A percentile compares a stretch with the other conserved stretches of the same genome.
These are phyloP conservation scores for Xylariaceae sp. DNA, from an alignment of 2,329 filamentous ascomycete species.

Conservation along the genomic window DNA sequence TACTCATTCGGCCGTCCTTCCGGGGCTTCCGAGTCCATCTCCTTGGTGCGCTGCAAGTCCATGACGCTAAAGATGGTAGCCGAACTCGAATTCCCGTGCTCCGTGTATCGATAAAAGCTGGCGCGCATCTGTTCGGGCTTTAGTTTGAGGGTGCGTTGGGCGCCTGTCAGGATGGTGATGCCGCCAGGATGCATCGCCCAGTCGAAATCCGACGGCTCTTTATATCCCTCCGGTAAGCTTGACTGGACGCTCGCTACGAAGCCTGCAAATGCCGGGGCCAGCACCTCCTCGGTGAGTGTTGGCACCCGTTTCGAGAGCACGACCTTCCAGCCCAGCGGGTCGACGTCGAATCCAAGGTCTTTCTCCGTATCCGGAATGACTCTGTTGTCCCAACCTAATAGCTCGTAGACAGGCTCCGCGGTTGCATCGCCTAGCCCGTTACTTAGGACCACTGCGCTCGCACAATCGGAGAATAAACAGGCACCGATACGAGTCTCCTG, in stretches of 20 bases:
- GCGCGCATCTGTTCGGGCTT: slow-evolving; percentile 60
- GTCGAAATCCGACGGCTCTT: slow-evolving; percentile 55
- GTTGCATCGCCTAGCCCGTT: slow-evolving; percentile 52
- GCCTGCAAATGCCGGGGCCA: slow-evolving; percentile 49
- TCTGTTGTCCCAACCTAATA: slow-evolving; percentile 61
- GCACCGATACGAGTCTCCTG: slow-evolving; percentile 61
- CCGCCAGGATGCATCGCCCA: slow-evolving; percentile 71
- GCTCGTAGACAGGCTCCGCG: slow-evolving; percentile 47
- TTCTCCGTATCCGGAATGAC: slow-evolving; percentile 56
- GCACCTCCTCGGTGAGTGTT: slow-evolving; percentile 45
- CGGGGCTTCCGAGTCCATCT: slow-evolving; percentile 54
- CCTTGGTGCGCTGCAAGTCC: slow-evolving; percentile 52
- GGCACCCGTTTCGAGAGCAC: slow-evolving; percentile 58
- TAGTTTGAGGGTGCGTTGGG: slow-evolving; percentile 53
- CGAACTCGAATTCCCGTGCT: slow-evolving; percentile 63
- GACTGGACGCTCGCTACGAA: slow-evolving; percentile 44
- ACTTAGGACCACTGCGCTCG: slow-evolving; percentile 58
- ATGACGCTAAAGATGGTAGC: slow-evolving; percentile 65
- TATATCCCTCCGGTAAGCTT: slow-evolving; percentile 39
- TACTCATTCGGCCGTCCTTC: slow-evolving; percentile 47
- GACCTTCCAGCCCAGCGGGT: slow-evolving; percentile 63
- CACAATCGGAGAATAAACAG: slow-evolving; percentile 65
- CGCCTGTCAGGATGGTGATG: slow-evolving; percentile 58
- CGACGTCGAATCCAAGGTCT: slow-evolving; percentile 61
- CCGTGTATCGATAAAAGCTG: slow-evolving; percentile 64